Conservation (phyloP, 2,329 filamentous ascomycete genomes). For the Microcyclosporella mali region DNA sequence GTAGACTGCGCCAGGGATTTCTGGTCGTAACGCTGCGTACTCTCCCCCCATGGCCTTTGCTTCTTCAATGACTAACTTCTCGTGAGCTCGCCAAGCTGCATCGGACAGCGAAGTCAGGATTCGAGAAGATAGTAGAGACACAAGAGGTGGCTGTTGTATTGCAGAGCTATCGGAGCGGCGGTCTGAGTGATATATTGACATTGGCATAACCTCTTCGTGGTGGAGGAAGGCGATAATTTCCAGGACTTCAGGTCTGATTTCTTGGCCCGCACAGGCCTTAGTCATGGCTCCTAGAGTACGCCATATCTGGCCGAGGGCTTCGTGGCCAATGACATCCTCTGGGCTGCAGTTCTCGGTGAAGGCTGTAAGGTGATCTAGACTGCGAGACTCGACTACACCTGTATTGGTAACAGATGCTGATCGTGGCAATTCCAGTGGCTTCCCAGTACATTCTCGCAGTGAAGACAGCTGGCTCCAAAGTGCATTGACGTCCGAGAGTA, state of each 20-base stretch:
- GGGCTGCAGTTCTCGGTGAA: neutral
- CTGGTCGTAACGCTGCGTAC: conserved; percentile 36
- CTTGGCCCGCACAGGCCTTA: conserved; percentile 25
- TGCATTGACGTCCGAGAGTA: conserved; percentile 4
- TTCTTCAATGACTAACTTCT: conserved; percentile 29
- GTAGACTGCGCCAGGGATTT: conserved; percentile 40
- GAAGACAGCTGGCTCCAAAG: conserved; percentile 8
- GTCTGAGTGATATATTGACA: conserved; percentile 39
- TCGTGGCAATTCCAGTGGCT: conserved; percentile 2
- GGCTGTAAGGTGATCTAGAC: conserved; percentile 6
- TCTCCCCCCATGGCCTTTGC: conserved; percentile 30
- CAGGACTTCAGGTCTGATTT: conserved; percentile 40
- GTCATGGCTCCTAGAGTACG: conserved; percentile 42
- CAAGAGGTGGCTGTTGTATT: conserved; percentile 43
- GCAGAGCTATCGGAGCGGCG: conserved; percentile 31
- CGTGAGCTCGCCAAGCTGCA: conserved; percentile 45
- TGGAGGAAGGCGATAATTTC: conserved; percentile 45
- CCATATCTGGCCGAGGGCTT: conserved; percentile 43
- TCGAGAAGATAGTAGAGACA: conserved; percentile 43
- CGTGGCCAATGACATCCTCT: conserved; percentile 27
- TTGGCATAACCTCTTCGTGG: conserved; percentile 42
- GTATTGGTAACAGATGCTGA: neutral
- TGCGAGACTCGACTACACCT: neutral
- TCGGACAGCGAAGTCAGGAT: conserved; percentile 47
- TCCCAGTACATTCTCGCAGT: conserved; percentile 13